Conservation (phyloP, 2,329 filamentous ascomycete genomes). For the Aureobasidium pullulans region DNA sequence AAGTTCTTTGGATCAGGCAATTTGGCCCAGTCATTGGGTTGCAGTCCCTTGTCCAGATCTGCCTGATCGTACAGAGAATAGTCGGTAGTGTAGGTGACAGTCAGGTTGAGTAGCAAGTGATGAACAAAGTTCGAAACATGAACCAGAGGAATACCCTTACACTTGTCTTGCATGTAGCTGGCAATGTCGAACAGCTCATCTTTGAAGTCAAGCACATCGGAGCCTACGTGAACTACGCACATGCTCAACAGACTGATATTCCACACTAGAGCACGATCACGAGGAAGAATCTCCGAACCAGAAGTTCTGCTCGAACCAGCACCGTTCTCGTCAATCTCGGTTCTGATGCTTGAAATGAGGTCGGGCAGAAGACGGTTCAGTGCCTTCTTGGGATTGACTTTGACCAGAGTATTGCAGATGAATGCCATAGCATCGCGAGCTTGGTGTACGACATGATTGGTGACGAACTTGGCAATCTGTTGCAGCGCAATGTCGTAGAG, state of each 20-base stretch:
- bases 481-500: slow-evolving; percentile 87
- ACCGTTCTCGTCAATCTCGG: slow-evolving; percentile 93
- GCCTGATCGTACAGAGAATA: slow-evolving; percentile 80
- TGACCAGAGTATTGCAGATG: slow-evolving; percentile 93
- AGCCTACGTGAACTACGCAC: slow-evolving; percentile 93
- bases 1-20: slow-evolving; percentile 66
- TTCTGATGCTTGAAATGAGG: slow-evolving; percentile 83
- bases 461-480: slow-evolving; percentile 86
- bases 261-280: slow-evolving; percentile 91
- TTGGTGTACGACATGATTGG: slow-evolving; percentile 92
- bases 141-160: slow-evolving; percentile 85
- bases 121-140: slow-evolving; percentile 98
- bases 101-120: slow-evolving; percentile 88
- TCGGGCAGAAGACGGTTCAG: slow-evolving; percentile 86
- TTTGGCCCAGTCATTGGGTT: slow-evolving; percentile 76
- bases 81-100: slow-evolving; percentile 88
- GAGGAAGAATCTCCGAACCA: slow-evolving; percentile 84
- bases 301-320: slow-evolving; percentile 92
- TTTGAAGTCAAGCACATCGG: slow-evolving; percentile 81
- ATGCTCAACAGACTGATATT: slow-evolving; percentile 95
- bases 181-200: slow-evolving; percentile 85
- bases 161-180: slow-evolving; percentile 92
- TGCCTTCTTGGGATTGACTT: slow-evolving; percentile 89
- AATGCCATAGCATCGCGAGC: slow-evolving; percentile 97
- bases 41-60: slow-evolving; percentile 62